phyloP scores from a whole-genome alignment of 2,329 filamentous ascomycete genomes.

The Ceratocystis papillata region DNA sequence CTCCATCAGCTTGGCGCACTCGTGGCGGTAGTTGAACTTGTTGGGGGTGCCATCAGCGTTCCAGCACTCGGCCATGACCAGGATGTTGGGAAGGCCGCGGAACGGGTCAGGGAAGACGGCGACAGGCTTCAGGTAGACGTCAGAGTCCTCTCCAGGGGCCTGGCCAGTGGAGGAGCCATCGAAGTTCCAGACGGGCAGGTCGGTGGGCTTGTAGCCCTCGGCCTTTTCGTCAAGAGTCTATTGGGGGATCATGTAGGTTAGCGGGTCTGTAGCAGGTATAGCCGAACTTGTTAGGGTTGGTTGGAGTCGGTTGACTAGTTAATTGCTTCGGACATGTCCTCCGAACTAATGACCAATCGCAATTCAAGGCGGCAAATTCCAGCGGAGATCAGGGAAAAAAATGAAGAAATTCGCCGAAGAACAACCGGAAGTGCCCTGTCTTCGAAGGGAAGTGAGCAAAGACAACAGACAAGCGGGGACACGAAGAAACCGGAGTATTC shows the following conservation, averaged over 20 bases:
- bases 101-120: constrained; percentile 88
- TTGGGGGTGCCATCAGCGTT: constrained; percentile 89
- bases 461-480: neutral
- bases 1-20: constrained; percentile 82
- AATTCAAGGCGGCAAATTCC: constrained; percentile 12
- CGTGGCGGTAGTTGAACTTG: constrained; percentile 96
- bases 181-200: constrained; percentile 47
- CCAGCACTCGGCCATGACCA: constrained; percentile 92
- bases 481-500: neutral
- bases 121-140: constrained; percentile 88
- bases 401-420: constrained; percentile 1
- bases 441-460: constrained; percentile 7
- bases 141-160: constrained; percentile 88
- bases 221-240: constrained; percentile 43
- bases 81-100: constrained; percentile 79
- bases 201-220: constrained; percentile 37
- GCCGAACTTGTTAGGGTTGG: constrained; percentile 3
- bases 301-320: neutral
- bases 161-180: constrained; percentile 81
- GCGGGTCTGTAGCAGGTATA: neutral
- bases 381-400: neutral
- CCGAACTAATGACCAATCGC: constrained; percentile 15
- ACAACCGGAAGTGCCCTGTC: constrained; percentile 14
- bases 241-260: neutral
- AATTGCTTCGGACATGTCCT: constrained; percentile 8